Evolutionary conservation across 1,284 basidiomycete genomes (phyloP), one percentile per base, ranked within the genome.

Genomic region (Polyporus tsugae): DNA sequence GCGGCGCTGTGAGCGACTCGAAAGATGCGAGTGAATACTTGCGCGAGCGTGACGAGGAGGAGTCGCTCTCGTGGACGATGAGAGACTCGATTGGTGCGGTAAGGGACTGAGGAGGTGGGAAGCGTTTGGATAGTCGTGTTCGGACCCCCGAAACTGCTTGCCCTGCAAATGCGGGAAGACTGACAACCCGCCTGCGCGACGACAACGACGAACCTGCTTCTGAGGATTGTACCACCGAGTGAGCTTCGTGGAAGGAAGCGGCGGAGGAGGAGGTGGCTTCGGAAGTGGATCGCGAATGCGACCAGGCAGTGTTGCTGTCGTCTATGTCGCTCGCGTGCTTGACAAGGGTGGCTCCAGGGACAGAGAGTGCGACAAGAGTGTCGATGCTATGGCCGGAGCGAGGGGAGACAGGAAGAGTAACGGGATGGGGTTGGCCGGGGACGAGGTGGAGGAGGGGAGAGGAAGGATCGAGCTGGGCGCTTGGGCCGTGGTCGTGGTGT

Each of bases 1-100:
- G 42, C 1, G 71, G 71, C n/a, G 71, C 68, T 2, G 71, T 72
- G 35, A 72, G 63, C 29, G 69, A 67, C 62, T 70, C 64, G 35
- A 68, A 42, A 0, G 71, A 69, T 4, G 58, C 60, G 15, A 69
- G 41, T 2, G 67, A 69, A 5, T 64, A 33, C n/a, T 60, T 64
- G 42, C 68, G n/a, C 19, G 41, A 35, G 10, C 19, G 41, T 17
- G 33, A 39, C 10, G 29, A 44, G 39, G 19, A 41, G 36, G 38
- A 17, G 2, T 38, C 49, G 41, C 13, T 38, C 33, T 13, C 25
- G 7, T 41, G 52, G 44, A 67, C 4, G 25, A 67, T 63, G 33
- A 59, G 25, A 11, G 41, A 25, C 65, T 72, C 70, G 62, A 72
- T 15, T 17, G 70, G 66, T 0, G 71, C 71, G 19, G 66, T 68